These are phyloP conservation scores for Wickerhamiella azymoides DNA, from an alignment of 805 yeast species.

Conservation along the genomic window DNA sequence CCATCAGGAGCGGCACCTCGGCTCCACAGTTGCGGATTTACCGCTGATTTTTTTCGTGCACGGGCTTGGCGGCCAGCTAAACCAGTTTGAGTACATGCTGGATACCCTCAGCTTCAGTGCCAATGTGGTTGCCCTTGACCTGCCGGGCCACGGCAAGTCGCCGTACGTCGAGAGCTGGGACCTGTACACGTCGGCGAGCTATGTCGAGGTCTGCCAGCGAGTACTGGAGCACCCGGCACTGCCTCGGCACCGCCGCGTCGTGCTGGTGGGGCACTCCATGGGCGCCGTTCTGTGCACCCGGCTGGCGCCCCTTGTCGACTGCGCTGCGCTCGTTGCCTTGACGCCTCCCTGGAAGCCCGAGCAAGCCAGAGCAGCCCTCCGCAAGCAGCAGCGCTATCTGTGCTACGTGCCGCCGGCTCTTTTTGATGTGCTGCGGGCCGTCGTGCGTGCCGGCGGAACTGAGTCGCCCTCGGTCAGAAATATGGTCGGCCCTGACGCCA, in stretches of 20 bases:
- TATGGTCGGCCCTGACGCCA: slow-evolving; percentile 30
- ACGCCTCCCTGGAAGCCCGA: slow-evolving; percentile 1
- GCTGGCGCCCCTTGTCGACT: slow-evolving; percentile 24
- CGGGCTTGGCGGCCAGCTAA: slow-evolving; percentile 82
- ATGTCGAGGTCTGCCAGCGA: slow-evolving; percentile 9
- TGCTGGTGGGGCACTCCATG: slow-evolving; percentile 10
- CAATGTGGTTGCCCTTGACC: slow-evolving; percentile 56
- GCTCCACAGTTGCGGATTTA: slow-evolving; percentile 16
- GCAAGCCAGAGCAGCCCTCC: slow-evolving; percentile 5
- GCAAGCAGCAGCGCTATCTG: slow-evolving; percentile 14
- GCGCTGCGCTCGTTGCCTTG: background rate
- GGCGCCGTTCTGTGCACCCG: slow-evolving; percentile 24
- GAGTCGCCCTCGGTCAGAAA: slow-evolving; percentile 45
- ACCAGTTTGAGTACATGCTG: slow-evolving; percentile 67
- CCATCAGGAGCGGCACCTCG: slow-evolving; percentile 1
- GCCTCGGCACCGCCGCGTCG: slow-evolving; percentile 56
- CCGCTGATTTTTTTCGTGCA: slow-evolving; percentile 62
- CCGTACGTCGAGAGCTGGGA: slow-evolving; percentile 20
- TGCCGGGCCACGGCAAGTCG: slow-evolving; percentile 73
- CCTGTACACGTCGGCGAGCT: slow-evolving; percentile 19
- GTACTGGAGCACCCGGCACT: slow-evolving; percentile 13
- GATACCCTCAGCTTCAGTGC: slow-evolving; percentile 48
- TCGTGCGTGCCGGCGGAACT: slow-evolving; percentile 52
- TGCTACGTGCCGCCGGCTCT: slow-evolving; percentile 24
- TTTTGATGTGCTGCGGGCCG: slow-evolving; percentile 41